These are phyloP conservation scores for Euphorbia celastroides DNA, from an alignment of 441 rosid species.

Conservation along the genomic window DNA sequence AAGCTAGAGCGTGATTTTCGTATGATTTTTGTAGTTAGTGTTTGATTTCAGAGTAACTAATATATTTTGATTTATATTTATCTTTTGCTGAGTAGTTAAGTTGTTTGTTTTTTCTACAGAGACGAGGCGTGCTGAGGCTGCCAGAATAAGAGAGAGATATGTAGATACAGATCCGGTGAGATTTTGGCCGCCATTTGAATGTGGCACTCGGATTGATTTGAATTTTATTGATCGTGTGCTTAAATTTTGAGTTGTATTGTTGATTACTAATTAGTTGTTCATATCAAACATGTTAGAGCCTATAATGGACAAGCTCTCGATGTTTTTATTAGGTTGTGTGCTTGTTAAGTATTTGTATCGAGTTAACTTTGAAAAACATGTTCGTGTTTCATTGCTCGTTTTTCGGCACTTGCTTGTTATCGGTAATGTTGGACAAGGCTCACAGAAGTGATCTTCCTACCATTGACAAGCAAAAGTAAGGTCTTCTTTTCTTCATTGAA, in stretches of 20 bases:
- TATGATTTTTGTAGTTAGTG: conserved; percentile 14
- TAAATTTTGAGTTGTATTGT: too few relatives aligned
- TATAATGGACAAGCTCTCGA: background rate
- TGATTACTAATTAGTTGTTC: background rate
- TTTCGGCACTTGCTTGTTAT: background rate
- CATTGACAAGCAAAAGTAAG: conserved; percentile 91
- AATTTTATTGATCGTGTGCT: too few relatives aligned
- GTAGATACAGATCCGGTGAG: conserved; percentile 72
- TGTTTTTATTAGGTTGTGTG: background rate
- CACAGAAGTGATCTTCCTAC: conserved; percentile 66
- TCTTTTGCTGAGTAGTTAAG: background rate
- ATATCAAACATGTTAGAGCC: background rate
- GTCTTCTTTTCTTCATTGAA: too few relatives aligned
- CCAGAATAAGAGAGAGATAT: conserved; percentile 67
- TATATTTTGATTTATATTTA: background rate
- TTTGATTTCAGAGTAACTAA: background rate
- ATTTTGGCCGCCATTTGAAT: too few relatives aligned
- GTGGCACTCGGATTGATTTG: too few relatives aligned
- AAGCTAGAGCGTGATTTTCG: conserved; percentile 78
- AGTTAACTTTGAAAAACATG: too few relatives aligned
- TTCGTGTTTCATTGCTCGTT: too few relatives aligned
- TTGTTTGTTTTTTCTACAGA: conserved; percentile 26
- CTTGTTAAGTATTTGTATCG: background rate
- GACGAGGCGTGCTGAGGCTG: conserved; percentile 63
- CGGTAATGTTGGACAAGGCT: conserved; percentile 78